Evolutionary conservation across 2,329 filamentous ascomycete species (phyloP), one percentile per base, ranked within the genome.

Genomic region (Aspergillus sp.): DNA sequence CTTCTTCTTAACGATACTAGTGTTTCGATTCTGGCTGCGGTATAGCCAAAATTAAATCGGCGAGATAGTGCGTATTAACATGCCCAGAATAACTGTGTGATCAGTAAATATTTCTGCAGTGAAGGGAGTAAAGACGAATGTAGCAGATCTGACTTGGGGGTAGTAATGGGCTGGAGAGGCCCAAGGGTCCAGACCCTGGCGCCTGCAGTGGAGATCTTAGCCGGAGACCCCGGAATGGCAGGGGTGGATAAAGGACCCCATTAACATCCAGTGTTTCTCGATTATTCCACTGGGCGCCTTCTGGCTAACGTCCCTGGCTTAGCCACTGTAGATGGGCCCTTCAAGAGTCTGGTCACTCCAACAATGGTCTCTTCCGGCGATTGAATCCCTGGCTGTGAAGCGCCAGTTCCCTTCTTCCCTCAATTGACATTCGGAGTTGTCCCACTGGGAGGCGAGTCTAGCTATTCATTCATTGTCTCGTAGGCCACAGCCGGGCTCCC

Each of bases 181-280:
- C 11, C 11, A 19, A 19, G 27, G 57, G 52, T 57, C 57, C 54
- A 58, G 56, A 42, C 51, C 51, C 21, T 44, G 21, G 17, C 23
- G 23, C 36, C 21, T 13, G 56, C 42, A 47, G 56, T 59, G 61
- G 50, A 63, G 53, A 48, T 59, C 49, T 64, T 60, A 59, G 32
- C 38, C 42, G 21, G 44, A 32, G 44, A 52, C 53, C 59, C 59
- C 53, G 56, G 60, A 63, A 64, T 61, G 60, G 54, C 30, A 53
- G 54, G 52, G 53, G 47, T 41, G 61, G 27, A 62, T 8, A 55
- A 64, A 54, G 61, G 61, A 65, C 57, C 11, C 32, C 32, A 36
- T 36, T 10, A 11, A 13, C 32, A 36, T 36, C 11, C 32, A 13
- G 32, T 36, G 32, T 36, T 50, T 42, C 58, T 30, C 27, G n/a